Base-by-base conservation (phyloP, 208 protist species). In the Crithidia expoeki region DNA sequence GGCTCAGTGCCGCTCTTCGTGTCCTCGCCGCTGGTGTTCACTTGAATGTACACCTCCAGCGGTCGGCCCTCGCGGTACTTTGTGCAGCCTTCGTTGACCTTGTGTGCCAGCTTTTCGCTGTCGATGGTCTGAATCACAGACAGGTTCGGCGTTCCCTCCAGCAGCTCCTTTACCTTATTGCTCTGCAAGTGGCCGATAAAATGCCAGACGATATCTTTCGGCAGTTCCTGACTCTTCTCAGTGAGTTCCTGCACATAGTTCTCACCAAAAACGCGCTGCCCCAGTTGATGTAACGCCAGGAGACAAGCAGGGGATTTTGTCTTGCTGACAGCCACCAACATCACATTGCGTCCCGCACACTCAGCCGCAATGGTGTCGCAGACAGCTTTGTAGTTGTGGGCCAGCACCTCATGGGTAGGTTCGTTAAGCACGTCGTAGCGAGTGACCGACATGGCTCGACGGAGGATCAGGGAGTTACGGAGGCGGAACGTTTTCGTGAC, bases 151-250 rank as follows among this genome's bases (percentile, higher is more conserved):
- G 71, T 81, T 9, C 58, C 76, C 44, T 76, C 40, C 10, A 97
- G 81, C 19, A 99, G 74, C 52, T 91, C 62, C 72, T 93, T 97
- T 51, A 94, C 81, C 72, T 99, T 99, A 80, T 99, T 99, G 70
- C 88, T 98, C 83, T 99, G 98, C 38, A 99, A 72, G 62, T 98
- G 95, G 10, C 98, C 98, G 76, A 99, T 98, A 63, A 99, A 99
- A 72, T 98, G 98, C 97, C 97, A 99, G 30, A 82, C 51, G 36
- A 99, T 97, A 69, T 99, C 97, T 25, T 83, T 40, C 0, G 94
- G 91, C 49, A 96, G 68, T 58, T 77, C 51, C 28, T 51, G 44
- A 1, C 89, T 81, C 88, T 99, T 99, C 64, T 95, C 87, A 1
- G 83, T 67, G 14, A 98, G 47, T 77, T 99, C 97, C 78, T 99